Conservation (phyloP, 2,329 filamentous ascomycete genomes). For the Paecilomyces sp. region DNA sequence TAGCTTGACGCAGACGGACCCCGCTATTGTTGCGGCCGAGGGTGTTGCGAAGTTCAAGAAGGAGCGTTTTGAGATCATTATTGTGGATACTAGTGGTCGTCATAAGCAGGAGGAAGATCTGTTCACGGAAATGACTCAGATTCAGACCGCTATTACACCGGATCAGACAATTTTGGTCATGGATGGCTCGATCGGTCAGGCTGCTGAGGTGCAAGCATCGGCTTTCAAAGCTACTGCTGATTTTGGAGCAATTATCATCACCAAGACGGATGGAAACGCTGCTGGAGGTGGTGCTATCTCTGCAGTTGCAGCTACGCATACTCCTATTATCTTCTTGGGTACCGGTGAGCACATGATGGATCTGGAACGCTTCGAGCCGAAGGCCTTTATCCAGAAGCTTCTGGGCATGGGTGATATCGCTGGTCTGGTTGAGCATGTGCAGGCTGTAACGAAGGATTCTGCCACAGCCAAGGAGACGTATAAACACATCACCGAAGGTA, state of each 20-base stretch:
- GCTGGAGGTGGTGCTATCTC: slow-evolving; percentile 96
- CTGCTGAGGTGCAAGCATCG: slow-evolving; percentile 86
- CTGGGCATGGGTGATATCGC: slow-evolving; percentile 97
- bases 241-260: slow-evolving; percentile 98
- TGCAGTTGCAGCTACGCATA: slow-evolving; percentile 90
- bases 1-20: slow-evolving; percentile 91
- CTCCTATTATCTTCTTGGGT: slow-evolving; percentile 95
- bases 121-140: slow-evolving; percentile 97
- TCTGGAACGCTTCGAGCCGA: slow-evolving; percentile 83
- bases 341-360: slow-evolving; percentile 97
- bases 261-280: slow-evolving; percentile 94
- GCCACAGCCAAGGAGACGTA: slow-evolving; percentile 79
- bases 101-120: slow-evolving; percentile 92
- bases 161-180: slow-evolving; percentile 99
- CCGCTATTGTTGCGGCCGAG: slow-evolving; percentile 84
- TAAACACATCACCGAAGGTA: slow-evolving; percentile 95
- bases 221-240: slow-evolving; percentile 97
- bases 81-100: slow-evolving; percentile 92
- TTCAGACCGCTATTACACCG: slow-evolving; percentile 80
- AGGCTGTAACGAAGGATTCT: slow-evolving; percentile 88
- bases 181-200: slow-evolving; percentile 92
- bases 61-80: slow-evolving; percentile 96
- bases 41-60: slow-evolving; percentile 99
- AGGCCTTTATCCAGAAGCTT: slow-evolving; percentile 88
- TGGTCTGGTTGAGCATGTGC: slow-evolving; percentile 91